phyloP scores from a whole-genome alignment of 768 basidiomycete species.

The Pulveroboletus sp. region DNA sequence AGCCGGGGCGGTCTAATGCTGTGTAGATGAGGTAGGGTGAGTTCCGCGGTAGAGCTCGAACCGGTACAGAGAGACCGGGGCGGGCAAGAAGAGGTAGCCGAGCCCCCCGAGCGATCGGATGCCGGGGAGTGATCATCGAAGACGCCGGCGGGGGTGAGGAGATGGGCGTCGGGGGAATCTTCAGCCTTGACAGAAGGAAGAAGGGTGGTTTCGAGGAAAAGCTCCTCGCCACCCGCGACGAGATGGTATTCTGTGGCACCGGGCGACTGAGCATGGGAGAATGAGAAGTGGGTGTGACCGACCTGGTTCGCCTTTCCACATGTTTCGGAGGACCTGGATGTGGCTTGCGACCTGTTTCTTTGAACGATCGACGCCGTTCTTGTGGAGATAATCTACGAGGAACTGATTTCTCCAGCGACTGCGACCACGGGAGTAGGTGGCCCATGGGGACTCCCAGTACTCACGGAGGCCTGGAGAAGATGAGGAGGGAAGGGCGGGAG shows the following conservation, averaged over 20 bases:
- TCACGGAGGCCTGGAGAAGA: slow-evolving; percentile 55
- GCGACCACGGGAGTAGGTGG: slow-evolving; percentile 73
- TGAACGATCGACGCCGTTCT: slow-evolving; percentile 62
- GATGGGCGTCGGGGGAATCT: slow-evolving; percentile 42
- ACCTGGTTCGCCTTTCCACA: slow-evolving; percentile 86
- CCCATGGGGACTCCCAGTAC: slow-evolving; percentile 81
- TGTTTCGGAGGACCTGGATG: slow-evolving; percentile 79
- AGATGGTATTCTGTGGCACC: slow-evolving; percentile 61
- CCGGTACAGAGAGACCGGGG: slow-evolving; percentile 26
- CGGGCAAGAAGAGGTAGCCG: slow-evolving; percentile 25
- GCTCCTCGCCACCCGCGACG: slow-evolving; percentile 77
- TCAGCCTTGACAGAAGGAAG: slow-evolving; percentile 55
- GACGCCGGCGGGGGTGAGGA: slow-evolving; percentile 38
- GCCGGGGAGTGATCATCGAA: slow-evolving; percentile 31
- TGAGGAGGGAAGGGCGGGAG: slow-evolving; percentile 3
- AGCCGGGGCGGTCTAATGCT: slow-evolving; percentile 17
- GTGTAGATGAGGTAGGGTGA: slow-evolving; percentile 22
- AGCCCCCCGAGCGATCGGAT: slow-evolving; percentile 31
- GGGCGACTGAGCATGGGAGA: slow-evolving; percentile 3
- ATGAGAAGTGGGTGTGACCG: slow-evolving; percentile 8
- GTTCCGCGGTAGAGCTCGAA: slow-evolving; percentile 22
- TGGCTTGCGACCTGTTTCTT: slow-evolving; percentile 92
- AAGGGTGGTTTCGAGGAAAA: slow-evolving; percentile 48
- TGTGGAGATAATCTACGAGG: slow-evolving; percentile 75
- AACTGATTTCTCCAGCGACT: slow-evolving; percentile 83